Evolutionary conservation across 2,329 filamentous ascomycete genomes (phyloP), one percentile per base, ranked within the genome.

Genomic region (Aspergillus sp.): DNA sequence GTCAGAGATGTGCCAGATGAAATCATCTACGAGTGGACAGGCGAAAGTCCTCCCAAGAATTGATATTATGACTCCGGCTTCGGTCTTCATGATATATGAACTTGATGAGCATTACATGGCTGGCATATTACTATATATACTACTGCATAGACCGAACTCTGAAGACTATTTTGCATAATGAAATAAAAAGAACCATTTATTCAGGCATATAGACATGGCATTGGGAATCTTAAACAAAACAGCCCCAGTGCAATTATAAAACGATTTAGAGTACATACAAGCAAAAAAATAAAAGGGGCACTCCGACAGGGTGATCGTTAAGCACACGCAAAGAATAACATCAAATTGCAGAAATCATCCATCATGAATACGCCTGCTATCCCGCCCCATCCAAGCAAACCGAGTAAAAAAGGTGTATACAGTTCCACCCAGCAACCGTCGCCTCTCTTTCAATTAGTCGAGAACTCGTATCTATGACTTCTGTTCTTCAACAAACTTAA

Each of bases 401-500:
- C 33, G 47, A 46, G 28, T n/a, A 44, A 33, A 37, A 41, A n/a
- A 32, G 33, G 27, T 6, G 27, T 13, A 27, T 30, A 19, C 19
- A 8, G 33, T 33, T 31, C 29, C 29, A 37, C 27, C 26, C 13
- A 5, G n/a, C 30, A 12, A 8, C 10, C 28, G 13, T 28, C 12
- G 11, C 12, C 34, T 31, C 5, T n/a, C 7, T 2, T 27, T 30
- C 28, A 39, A 1, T 11, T n/a, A 31, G 19, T 2, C 19, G 19
- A 19, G 19, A 19, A 19, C 19, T 19, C 19, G 19, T 19, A 19
- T 19, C 29, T 11, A n/a, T n/a, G 63, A 55, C 61, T 76, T 76
- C 67, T 95, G 89, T 13, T 90, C 91, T 65, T 97, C 91, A 9
- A 98, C 90, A 64, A 98, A 98, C 60, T 88, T 85, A 55, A 98